A percentile compares a stretch with the other conserved stretches of the same genome.
phyloP scores from a whole-genome alignment of 2,329 filamentous ascomycete species.

The Aspergillus quadrilineatus region DNA sequence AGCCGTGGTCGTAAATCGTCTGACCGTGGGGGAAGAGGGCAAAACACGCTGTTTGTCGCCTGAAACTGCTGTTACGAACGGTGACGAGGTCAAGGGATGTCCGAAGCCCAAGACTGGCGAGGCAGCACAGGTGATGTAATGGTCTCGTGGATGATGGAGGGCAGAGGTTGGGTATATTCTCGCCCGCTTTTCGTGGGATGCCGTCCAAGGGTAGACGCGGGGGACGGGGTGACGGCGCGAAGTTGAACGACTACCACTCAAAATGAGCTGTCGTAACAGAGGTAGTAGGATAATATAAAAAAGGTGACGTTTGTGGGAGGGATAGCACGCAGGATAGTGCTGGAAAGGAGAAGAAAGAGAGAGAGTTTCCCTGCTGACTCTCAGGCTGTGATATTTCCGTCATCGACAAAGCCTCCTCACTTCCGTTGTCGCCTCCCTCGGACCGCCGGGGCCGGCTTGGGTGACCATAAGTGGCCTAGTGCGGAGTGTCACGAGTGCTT shows the following conservation, averaged over 20 bases:
- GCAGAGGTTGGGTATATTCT: conserved; percentile 11
- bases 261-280: not conserved
- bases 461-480: conserved; percentile 7
- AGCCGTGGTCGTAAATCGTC: no score
- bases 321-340: conserved; percentile 19
- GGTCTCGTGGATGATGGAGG: not conserved
- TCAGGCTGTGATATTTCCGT: conserved; percentile 24
- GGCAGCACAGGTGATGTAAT: conserved; percentile 1
- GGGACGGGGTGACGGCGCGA: conserved; percentile 17
- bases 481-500: not conserved
- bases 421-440: conserved; percentile 15
- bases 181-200: conserved; percentile 23
- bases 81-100: not conserved
- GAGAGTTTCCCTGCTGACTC: conserved; percentile 11
- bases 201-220: conserved; percentile 13
- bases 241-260: conserved; percentile 4
- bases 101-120: not conserved
- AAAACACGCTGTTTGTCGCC: conserved; percentile 15
- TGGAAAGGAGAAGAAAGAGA: conserved; percentile 12
- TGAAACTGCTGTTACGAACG: not conserved
- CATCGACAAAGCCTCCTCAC: conserved; percentile 23
- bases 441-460: conserved; percentile 11
- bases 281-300: not conserved
- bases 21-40: not conserved
- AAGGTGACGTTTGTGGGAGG: conserved; percentile 5